Conservation (phyloP, 1,284 basidiomycete species). For the Paramarasmius palmivorus region DNA sequence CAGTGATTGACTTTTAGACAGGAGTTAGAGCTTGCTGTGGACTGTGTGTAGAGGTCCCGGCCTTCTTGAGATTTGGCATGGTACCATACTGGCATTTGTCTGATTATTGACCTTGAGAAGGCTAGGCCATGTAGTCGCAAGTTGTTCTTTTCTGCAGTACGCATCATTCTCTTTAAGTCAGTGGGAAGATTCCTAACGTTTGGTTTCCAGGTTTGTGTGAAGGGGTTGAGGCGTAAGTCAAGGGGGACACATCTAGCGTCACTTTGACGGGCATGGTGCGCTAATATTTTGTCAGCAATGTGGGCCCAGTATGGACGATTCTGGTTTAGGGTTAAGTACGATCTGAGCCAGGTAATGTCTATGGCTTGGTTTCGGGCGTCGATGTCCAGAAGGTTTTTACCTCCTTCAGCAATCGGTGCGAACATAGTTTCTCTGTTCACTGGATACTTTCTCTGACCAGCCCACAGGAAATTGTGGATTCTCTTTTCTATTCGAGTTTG, state of each 20-base stretch:
- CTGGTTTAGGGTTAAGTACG: constrained; percentile 6
- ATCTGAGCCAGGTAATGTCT: constrained; percentile 14
- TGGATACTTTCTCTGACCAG: constrained; percentile 9
- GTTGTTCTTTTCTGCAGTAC: constrained; percentile 13
- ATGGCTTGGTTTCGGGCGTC: constrained; percentile 18
- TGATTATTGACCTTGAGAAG: constrained; percentile 5
- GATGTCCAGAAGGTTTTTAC: constrained; percentile 16
- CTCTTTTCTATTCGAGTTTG: constrained; percentile 9
- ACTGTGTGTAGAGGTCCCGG: not conserved
- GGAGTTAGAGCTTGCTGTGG: not conserved
- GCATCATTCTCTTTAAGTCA: constrained; percentile 11
- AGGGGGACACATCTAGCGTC: not conserved
- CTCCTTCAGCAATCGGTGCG: constrained; percentile 17
- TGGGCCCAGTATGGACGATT: constrained; percentile 16
- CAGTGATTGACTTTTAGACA: constrained; percentile 16
- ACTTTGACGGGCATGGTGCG: not conserved
- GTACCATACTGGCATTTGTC: constrained; percentile 14
- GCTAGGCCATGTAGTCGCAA: constrained; percentile 10
- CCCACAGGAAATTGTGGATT: constrained; percentile 27
- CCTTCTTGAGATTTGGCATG: constrained; percentile 4
- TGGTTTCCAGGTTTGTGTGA: constrained; percentile 16
- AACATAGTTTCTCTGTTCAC: constrained; percentile 23
- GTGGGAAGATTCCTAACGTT: not conserved
- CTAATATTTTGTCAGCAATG: constrained; percentile 5
- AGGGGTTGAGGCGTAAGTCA: not conserved